These are phyloP conservation scores for Thinopyrum elongatum DNA, from an alignment of 176 grass and related monocot species.

Conservation along the genomic window DNA sequence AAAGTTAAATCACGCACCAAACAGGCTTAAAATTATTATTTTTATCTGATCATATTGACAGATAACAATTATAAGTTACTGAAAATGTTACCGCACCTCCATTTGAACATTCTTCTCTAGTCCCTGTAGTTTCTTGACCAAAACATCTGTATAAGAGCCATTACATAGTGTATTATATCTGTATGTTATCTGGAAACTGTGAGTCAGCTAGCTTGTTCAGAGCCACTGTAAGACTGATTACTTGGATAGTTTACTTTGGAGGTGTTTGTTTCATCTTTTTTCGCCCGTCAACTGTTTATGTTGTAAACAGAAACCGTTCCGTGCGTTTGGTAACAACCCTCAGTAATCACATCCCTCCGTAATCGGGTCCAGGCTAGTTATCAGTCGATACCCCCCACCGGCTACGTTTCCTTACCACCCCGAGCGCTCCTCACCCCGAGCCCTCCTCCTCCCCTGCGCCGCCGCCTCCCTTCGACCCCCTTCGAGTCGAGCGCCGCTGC, in stretches of 20 bases:
- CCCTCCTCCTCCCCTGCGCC: too few species aligned
- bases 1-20: neutral
- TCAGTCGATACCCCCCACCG: too few species aligned
- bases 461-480: too few species aligned
- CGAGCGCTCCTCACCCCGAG: too few species aligned
- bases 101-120: slow-evolving; percentile 1
- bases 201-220: neutral
- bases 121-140: neutral
- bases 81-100: neutral
- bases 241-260: neutral
- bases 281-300: too few species aligned
- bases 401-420: too few species aligned
- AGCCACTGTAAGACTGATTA: neutral
- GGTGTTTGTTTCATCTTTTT: too few species aligned
- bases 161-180: slow-evolving; percentile 3
- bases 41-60: neutral
- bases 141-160: neutral
- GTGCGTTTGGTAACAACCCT: too few species aligned
- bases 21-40: neutral
- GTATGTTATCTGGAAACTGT: neutral
- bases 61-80: slow-evolving; percentile 7
- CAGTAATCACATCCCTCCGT: too few species aligned
- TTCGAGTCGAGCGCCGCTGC: too few species aligned
- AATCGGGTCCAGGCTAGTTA: too few species aligned
- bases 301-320: too few species aligned